Conservation (phyloP, 371 early-diverging fungal genomes). For the Capniomyces stellatus region DNA sequence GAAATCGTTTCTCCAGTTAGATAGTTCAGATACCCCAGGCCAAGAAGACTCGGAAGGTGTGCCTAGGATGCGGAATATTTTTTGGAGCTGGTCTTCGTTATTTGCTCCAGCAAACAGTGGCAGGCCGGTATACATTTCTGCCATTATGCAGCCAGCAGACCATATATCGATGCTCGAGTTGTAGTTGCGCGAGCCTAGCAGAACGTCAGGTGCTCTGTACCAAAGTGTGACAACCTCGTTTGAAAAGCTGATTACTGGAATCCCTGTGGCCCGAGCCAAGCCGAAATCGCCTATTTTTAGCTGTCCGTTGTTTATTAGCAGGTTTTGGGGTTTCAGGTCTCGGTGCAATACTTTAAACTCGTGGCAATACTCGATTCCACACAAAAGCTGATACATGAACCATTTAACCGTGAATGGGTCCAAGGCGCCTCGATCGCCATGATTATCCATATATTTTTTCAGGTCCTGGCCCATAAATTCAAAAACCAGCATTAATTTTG, state of each 20-base stretch:
- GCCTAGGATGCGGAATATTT: slow-evolving; percentile 76
- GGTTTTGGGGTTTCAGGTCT: slow-evolving; percentile 92
- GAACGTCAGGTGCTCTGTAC: slow-evolving; percentile 94
- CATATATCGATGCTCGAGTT: slow-evolving; percentile 97
- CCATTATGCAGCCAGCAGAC: slow-evolving; percentile 97
- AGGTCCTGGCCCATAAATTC: slow-evolving; percentile 98
- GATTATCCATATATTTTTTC: slow-evolving; percentile 82
- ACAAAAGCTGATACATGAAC: slow-evolving; percentile 75
- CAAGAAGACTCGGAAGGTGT: slow-evolving; percentile 71
- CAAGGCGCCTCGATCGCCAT: slow-evolving; percentile 44
- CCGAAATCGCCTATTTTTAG: slow-evolving; percentile 92
- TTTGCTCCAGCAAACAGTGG: slow-evolving; percentile 93
- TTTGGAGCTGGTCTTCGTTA: slow-evolving; percentile 74
- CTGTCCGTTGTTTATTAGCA: slow-evolving; percentile 76
- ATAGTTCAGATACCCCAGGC: slow-evolving; percentile 74
- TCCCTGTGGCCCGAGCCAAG: slow-evolving; percentile 89
- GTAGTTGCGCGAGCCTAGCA: slow-evolving; percentile 90
- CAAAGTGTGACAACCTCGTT: slow-evolving; percentile 97
- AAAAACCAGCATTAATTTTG: slow-evolving; percentile 93
- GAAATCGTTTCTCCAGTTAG: slow-evolving; percentile 68
- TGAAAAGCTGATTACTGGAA: slow-evolving; percentile 90
- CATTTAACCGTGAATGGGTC: slow-evolving; percentile 47
- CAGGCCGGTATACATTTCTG: slow-evolving; percentile 82
- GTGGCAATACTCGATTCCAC: slow-evolving; percentile 88
- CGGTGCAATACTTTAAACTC: slow-evolving; percentile 89